Conservation (phyloP, 2,329 filamentous ascomycete species). For the Alternaria metachromatica region DNA sequence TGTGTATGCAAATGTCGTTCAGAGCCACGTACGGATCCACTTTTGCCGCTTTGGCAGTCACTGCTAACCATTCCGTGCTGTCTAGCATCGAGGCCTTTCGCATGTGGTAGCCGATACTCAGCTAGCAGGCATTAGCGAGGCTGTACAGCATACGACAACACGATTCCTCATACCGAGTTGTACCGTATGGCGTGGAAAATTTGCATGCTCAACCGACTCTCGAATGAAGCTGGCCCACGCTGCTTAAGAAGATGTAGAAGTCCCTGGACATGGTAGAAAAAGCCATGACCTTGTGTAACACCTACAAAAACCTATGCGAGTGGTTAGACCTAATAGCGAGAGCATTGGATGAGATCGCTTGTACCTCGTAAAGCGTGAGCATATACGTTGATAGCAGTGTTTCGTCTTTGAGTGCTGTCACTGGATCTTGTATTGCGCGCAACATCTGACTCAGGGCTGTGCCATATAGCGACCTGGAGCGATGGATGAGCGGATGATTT, state of each 20-base stretch:
- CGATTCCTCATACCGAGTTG: constrained; percentile 33
- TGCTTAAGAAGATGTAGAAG: constrained; percentile 40
- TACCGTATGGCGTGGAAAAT: constrained; percentile 47
- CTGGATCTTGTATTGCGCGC: constrained; percentile 36
- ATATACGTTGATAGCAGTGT: constrained; percentile 46
- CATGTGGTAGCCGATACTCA: constrained; percentile 44
- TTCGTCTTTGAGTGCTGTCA: constrained; percentile 39
- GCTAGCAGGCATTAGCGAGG: constrained; percentile 24
- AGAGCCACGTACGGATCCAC: constrained; percentile 43
- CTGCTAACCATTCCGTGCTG: constrained; percentile 40
- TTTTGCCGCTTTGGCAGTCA: constrained; percentile 40
- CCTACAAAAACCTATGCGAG: constrained; percentile 43
- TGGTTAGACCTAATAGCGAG: not conserved
- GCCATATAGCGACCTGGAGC: constrained; percentile 45
- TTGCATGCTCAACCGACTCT: constrained; percentile 37
- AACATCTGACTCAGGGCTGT: constrained; percentile 43
- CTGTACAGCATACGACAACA: not conserved
- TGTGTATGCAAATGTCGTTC: constrained; percentile 41
- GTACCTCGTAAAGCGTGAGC: constrained; percentile 44
- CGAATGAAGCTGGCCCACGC: constrained; percentile 42
- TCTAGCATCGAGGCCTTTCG: constrained; percentile 47
- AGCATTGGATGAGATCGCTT: not conserved
- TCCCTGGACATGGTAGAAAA: constrained; percentile 48
- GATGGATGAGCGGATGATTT: constrained; percentile 38
- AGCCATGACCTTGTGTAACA: constrained; percentile 42